Percentiles rank a stretch among this genome's conserved stretches.
These are phyloP conservation scores for Xylaria sp. DNA, from an alignment of 2,329 filamentous ascomycete species.

Conservation along the genomic window DNA sequence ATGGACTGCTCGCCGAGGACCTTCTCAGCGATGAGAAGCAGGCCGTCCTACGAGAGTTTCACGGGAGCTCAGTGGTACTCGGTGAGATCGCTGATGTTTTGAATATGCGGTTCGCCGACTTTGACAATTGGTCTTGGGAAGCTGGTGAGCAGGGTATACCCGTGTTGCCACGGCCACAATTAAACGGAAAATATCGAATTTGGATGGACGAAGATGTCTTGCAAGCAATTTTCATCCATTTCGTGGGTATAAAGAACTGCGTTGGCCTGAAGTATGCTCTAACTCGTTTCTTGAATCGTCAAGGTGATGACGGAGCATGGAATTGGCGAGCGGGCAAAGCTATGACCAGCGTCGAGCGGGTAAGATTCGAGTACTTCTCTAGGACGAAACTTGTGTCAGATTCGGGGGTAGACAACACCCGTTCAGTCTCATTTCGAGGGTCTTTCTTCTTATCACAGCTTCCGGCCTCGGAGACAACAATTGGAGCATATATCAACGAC, in stretches of 20 bases:
- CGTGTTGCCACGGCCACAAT: slow-evolving; percentile 53
- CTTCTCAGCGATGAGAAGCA: slow-evolving; percentile 56
- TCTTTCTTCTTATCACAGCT: slow-evolving; percentile 51
- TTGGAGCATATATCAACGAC: slow-evolving; percentile 38
- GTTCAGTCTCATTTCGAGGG: slow-evolving; percentile 38
- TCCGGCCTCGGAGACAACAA: slow-evolving; percentile 38
- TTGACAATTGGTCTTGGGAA: slow-evolving; percentile 56
- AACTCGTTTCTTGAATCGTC: slow-evolving; percentile 32
- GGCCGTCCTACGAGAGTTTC: slow-evolving; percentile 52
- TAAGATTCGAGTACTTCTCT: slow-evolving; percentile 40
- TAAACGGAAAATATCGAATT: slow-evolving; percentile 57
- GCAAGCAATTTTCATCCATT: slow-evolving; percentile 57
- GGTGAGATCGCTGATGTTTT: slow-evolving; percentile 56
- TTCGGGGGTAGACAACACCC: background rate
- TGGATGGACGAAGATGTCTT: slow-evolving; percentile 59
- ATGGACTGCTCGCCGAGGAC: slow-evolving; percentile 53
- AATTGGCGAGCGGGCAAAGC: slow-evolving; percentile 20
- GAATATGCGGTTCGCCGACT: slow-evolving; percentile 54
- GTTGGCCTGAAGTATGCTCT: slow-evolving; percentile 46
- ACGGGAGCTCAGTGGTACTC: slow-evolving; percentile 52
- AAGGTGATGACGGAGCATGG: slow-evolving; percentile 32
- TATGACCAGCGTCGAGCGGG: background rate
- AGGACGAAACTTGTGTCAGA: background rate
- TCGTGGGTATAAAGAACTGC: slow-evolving; percentile 52
- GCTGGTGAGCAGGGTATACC: slow-evolving; percentile 53